phyloP scores from a whole-genome alignment of 169 alveolate genomes.

The Babesia ovata region DNA sequence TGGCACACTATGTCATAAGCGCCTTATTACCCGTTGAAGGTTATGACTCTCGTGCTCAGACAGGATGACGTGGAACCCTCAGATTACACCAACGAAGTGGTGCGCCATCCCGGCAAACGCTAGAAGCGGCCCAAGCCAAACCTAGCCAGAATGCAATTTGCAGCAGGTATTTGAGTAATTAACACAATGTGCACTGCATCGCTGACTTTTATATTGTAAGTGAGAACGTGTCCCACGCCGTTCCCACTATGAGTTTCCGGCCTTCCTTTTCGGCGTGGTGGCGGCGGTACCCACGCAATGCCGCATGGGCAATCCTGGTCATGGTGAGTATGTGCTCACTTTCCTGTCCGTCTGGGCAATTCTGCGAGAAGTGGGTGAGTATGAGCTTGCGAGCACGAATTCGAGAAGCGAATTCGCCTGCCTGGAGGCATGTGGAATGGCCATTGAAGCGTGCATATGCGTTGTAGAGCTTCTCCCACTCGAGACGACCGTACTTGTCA shows the following conservation, averaged over 20 bases:
- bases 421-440: conserved; percentile 76
- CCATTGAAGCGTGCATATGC: conserved; percentile 50
- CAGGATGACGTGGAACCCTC: no score
- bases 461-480: conserved; percentile 56
- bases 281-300: conserved; percentile 28
- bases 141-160: no score
- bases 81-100: no score
- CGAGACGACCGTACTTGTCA: neutral
- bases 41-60: no score
- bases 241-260: conserved; percentile 6
- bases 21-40: no score
- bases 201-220: neutral
- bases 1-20: no score
- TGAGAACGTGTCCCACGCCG: conserved; percentile 39
- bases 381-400: conserved; percentile 65
- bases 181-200: neutral
- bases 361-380: conserved; percentile 76
- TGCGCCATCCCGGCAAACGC: no score
- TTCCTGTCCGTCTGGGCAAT: conserved; percentile 10
- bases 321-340: conserved; percentile 21
- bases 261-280: neutral
- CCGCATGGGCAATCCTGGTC: conserved; percentile 29
- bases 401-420: conserved; percentile 73
- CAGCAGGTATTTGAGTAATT: no score
- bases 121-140: no score